Base-by-base conservation (phyloP, 768 basidiomycete genomes). In the Serendipita sp. region DNA sequence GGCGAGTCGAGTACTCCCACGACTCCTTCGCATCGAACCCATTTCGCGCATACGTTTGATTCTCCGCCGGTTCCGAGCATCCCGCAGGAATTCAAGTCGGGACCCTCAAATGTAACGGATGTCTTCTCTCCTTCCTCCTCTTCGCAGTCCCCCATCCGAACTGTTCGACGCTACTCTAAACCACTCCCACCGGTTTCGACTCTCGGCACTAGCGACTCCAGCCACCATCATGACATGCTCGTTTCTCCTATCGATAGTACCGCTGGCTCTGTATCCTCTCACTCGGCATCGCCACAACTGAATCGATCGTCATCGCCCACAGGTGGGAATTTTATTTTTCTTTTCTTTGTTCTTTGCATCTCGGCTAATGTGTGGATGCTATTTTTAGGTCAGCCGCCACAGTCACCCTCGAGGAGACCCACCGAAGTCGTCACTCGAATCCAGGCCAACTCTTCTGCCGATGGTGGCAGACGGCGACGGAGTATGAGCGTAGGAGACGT, bases 401-500 rank as follows among this genome's bases (percentile, higher is more conserved):
- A 65, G 13, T 26, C 62, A 13, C 51, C 62, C 4, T 20, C 38
- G 22, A 63, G 31, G 22, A 31, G 62, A 26, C 51, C 62, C 17
- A 16, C 51, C 7, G 62, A 63, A 3, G 62, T 63, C 3, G 28
- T 58, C 11, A 9, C 28, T 7, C 62, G 62, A 2, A 63, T 63
- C 51, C 72, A 69, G 44, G 68, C 69, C 9, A 66, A 71, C 16
- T 69, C 70, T 45, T 69, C 70, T 20, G 33, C 62, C 66, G 48
- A 64, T 64, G 38, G 62, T 61, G 42, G 65, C 43, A 68, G 64
- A 63, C 83, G 85, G 67, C 80, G 85, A 66, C 75, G 87, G 64
- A 88, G 86, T 69, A 81, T 84, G 80, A 89, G 87, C 66, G 81
- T 86, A 60, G 79, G 84, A 60, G 82, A 86, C 68, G 77, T 78